These are phyloP conservation scores for Suillus sp. DNA, from an alignment of 768 basidiomycete genomes.

Conservation along the genomic window DNA sequence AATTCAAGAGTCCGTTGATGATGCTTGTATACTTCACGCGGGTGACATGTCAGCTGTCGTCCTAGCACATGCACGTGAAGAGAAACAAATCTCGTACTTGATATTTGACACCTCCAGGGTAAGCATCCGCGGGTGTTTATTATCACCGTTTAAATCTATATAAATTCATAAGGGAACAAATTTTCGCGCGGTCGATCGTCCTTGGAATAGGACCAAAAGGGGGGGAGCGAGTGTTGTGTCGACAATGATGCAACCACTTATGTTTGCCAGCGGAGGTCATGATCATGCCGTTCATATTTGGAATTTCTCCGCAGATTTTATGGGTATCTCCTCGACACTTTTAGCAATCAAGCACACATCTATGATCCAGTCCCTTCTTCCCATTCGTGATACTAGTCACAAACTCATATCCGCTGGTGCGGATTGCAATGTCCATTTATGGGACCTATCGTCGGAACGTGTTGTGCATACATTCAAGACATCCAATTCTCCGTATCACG, in stretches of 20 bases:
- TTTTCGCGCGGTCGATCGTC: slow-evolving; percentile 23
- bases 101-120: slow-evolving; percentile 1
- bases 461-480: slow-evolving; percentile 41
- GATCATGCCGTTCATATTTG: slow-evolving; percentile 53
- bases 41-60: slow-evolving; percentile 30
- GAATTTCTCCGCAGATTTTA: slow-evolving; percentile 39
- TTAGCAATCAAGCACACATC: slow-evolving; percentile 47
- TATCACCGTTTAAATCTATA: neutral
- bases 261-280: slow-evolving; percentile 52
- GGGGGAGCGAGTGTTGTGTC: slow-evolving; percentile 46
- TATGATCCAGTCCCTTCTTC: slow-evolving; percentile 44
- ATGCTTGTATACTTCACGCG: slow-evolving; percentile 40
- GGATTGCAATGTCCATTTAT: slow-evolving; percentile 47
- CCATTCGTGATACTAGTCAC: slow-evolving; percentile 45
- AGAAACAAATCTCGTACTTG: slow-evolving; percentile 35
- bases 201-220: slow-evolving; percentile 39
- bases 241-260: slow-evolving; percentile 41
- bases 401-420: slow-evolving; percentile 51
- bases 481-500: slow-evolving; percentile 48
- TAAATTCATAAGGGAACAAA: neutral
- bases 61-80: slow-evolving; percentile 43
- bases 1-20: slow-evolving; percentile 41
- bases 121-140: neutral
- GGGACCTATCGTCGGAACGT: slow-evolving; percentile 49
- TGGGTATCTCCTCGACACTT: slow-evolving; percentile 31